phyloP scores from a whole-genome alignment of 2,329 filamentous ascomycete genomes.

The Zymoseptoria pseudotritici region DNA sequence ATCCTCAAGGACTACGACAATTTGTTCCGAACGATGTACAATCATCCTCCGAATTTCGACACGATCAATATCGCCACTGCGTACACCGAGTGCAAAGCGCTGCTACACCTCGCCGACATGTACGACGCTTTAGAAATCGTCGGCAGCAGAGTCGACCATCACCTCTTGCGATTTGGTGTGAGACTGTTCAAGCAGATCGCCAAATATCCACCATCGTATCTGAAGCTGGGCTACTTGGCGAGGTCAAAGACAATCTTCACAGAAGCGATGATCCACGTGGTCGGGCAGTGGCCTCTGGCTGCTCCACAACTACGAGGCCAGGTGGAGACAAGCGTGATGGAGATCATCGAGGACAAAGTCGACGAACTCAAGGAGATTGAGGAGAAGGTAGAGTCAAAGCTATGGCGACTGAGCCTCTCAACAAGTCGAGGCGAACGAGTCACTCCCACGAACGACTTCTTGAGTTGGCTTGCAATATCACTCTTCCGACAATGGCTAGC shows the following conservation, averaged over 20 bases:
- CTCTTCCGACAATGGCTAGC: constrained; percentile 90
- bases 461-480: constrained; percentile 83
- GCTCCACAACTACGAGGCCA: constrained; percentile 67
- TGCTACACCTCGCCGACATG: constrained; percentile 83
- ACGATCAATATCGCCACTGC: constrained; percentile 83
- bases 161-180: constrained; percentile 83
- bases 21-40: constrained; percentile 92
- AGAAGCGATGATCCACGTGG: constrained; percentile 83
- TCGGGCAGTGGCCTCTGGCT: constrained; percentile 84
- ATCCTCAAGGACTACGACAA: constrained; percentile 90
- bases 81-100: constrained; percentile 87
- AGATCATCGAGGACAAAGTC: constrained; percentile 91
- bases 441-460: constrained; percentile 67
- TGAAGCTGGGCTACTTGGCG: constrained; percentile 80
- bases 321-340: constrained; percentile 68
- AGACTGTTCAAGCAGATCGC: constrained; percentile 93
- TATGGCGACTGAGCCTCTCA: constrained; percentile 73
- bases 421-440: constrained; percentile 77
- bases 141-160: constrained; percentile 84
- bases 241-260: constrained; percentile 68
- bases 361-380: constrained; percentile 83
- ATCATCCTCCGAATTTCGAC: constrained; percentile 76
- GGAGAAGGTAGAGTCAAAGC: constrained; percentile 66
- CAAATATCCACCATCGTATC: constrained; percentile 88
- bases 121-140: constrained; percentile 87